Percentiles rank a stretch among this genome's conserved stretches.
Evolutionary conservation across 2,329 filamentous ascomycete genomes (phyloP).

Genomic region (Aspergillus sp.): DNA sequence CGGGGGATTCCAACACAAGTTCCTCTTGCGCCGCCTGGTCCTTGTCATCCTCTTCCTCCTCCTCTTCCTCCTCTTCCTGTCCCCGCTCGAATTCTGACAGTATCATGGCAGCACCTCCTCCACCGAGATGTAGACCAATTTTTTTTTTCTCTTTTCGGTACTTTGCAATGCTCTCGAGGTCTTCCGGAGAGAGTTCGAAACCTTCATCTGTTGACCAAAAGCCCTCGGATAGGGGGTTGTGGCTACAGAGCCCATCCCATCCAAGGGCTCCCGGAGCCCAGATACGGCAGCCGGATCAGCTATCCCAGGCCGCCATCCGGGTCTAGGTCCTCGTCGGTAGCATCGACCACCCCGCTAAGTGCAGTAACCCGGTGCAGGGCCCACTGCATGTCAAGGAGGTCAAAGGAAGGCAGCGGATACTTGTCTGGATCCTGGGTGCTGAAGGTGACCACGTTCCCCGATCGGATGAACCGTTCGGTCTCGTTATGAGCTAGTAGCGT

Average conservation of each 20-base stretch:
- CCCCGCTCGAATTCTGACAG: background rate
- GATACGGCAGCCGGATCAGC: too few relatives aligned
- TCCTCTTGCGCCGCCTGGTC: background rate
- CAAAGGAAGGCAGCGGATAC: background rate
- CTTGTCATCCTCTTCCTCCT: background rate
- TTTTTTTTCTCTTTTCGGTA: too few relatives aligned
- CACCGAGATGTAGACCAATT: background rate
- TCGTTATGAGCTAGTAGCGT: background rate
- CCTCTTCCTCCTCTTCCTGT: background rate
- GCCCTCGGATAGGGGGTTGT: too few relatives aligned
- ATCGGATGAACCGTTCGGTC: background rate
- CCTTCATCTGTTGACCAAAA: too few relatives aligned
- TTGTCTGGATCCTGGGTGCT: background rate
- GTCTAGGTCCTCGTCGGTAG: background rate
- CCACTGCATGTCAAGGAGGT: slow-evolving; percentile 1
- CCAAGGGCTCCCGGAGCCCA: too few relatives aligned
- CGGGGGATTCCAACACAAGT: background rate
- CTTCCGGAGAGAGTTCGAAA: too few relatives aligned
- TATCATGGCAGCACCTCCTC: background rate
- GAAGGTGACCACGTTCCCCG: background rate
- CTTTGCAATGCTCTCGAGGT: too few relatives aligned
- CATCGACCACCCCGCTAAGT: background rate
- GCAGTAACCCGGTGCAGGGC: background rate
- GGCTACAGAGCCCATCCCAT: too few relatives aligned
- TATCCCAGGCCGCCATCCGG: background rate